Base-by-base conservation (phyloP, 1,284 basidiomycete genomes). In the Marasmius sp. region DNA sequence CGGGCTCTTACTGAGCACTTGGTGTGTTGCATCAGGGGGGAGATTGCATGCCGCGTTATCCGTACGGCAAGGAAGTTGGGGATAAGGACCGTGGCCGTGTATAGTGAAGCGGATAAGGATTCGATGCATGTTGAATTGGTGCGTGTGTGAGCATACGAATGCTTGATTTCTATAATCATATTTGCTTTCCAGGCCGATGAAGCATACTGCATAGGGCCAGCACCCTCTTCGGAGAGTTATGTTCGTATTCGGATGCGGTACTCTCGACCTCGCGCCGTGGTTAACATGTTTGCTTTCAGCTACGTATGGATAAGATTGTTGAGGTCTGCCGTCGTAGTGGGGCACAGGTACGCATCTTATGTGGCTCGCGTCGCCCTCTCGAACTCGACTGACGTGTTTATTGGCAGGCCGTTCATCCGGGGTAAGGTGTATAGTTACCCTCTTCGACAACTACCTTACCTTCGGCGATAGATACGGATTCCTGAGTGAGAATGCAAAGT, bases 11-110 rank as follows among this genome's bases (percentile, higher is more conserved):
- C 59, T 10, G 54, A 53, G 51, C 9, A 43, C 14, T 52, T 39
- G 18, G 12, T 5, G 38, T 43, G 34, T 33, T 49, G 36, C 9
- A 51, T 27, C 65, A 94, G 94, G 71, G 95, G 95, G 48, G 95
- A 98, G 77, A 97, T 97, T 64, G 95, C 95, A 3, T 95, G 94
- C 72, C 87, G 95, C 45, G 92, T 97, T 58, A 95, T 96, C 65
- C 87, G 91, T 48, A 95, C 95, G 0, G 93, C 93, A n/a, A 87
- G 81, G 74, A 90, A 92, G 70, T 80, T 97, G 0, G 95, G 94
- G 1, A 89, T 97, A 70, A 88, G 85, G 80, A 95, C 92, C 0
- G 93, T 97, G 16, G 94, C 94, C 1, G 92, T 97, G 36, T 97
- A 92, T 72, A 94, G 92, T 60, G 91, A 94, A 54, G 93, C 88